Evolutionary conservation across 1,139 yeast genomes (phyloP).

Genomic region (Diutina rugosa): DNA sequence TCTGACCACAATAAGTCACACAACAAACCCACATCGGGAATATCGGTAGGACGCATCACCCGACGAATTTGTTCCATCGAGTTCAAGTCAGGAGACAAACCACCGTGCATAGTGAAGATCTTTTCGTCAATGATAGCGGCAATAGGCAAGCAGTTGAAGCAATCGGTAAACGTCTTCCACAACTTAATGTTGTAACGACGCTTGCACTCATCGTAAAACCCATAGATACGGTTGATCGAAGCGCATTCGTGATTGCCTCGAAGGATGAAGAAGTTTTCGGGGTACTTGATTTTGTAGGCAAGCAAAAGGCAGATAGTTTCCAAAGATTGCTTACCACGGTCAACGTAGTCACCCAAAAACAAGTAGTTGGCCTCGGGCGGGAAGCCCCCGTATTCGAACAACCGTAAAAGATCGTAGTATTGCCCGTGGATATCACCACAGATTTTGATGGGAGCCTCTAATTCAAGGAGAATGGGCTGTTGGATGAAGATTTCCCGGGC

Average conservation of each 20-base stretch:
- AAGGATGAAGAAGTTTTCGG: slow-evolving; percentile 88
- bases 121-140: slow-evolving; percentile 97
- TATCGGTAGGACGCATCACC: slow-evolving; percentile 97
- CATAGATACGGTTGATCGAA: slow-evolving; percentile 90
- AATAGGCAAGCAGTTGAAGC: slow-evolving; percentile 95
- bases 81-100: slow-evolving; percentile 90
- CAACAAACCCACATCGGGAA: slow-evolving; percentile 90
- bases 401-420: slow-evolving; percentile 86
- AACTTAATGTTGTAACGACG: slow-evolving; percentile 94
- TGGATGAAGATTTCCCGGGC: slow-evolving; percentile 96
- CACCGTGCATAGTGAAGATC: slow-evolving; percentile 98
- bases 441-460: slow-evolving; percentile 3
- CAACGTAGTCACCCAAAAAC: slow-evolving; percentile 94
- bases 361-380: slow-evolving; percentile 98
- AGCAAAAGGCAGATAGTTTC: slow-evolving; percentile 87
- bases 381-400: slow-evolving; percentile 96
- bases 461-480: slow-evolving; percentile 63
- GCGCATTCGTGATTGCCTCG: slow-evolving; percentile 99
- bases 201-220: slow-evolving; percentile 94
- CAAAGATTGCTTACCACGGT: slow-evolving; percentile 93
- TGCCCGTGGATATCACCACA: slow-evolving; percentile 94
- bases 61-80: slow-evolving; percentile 97
- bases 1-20: slow-evolving; percentile 97
- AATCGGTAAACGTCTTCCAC: slow-evolving; percentile 97
- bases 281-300: slow-evolving; percentile 94